A percentile compares a stretch with the other conserved stretches of the same genome.
phyloP scores from a whole-genome alignment of 495 filamentous ascomycete species.

The Polyplosphaeria fusca region DNA sequence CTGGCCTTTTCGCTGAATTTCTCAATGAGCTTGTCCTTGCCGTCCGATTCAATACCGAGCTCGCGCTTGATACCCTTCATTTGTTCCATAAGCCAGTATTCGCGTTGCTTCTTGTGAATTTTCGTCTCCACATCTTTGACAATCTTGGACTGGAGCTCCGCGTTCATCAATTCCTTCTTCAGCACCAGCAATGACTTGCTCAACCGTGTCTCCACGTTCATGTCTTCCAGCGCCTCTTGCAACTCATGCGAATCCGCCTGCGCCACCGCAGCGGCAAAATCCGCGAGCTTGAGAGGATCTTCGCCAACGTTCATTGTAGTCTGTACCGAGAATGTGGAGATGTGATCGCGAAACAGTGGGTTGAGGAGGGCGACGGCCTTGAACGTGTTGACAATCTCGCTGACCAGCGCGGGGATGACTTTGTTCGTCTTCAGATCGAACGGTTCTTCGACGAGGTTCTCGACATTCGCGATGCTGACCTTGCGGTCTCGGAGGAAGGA shows the following conservation, averaged over 20 bases:
- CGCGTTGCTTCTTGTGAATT: conserved; percentile 95
- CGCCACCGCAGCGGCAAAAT: conserved; percentile 94
- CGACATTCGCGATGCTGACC: conserved; percentile 89
- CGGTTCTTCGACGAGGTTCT: conserved; percentile 83
- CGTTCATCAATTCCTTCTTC: conserved; percentile 98
- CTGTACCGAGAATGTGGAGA: conserved; percentile 93
- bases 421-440: conserved; percentile 78
- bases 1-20: conserved; percentile 86
- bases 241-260: conserved; percentile 86
- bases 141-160: conserved; percentile 94
- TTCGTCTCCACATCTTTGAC: conserved; percentile 96
- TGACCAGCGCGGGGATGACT: conserved; percentile 83
- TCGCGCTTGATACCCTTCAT: conserved; percentile 99
- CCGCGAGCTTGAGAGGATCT: conserved; percentile 89
- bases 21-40: conserved; percentile 96
- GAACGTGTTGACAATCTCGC: conserved; percentile 97
- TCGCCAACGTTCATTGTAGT: conserved; percentile 91
- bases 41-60: conserved; percentile 92
- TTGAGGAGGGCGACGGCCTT: conserved; percentile 94
- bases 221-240: conserved; percentile 84
- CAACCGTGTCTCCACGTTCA: conserved; percentile 86
- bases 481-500: conserved; percentile 86
- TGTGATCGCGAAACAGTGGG: conserved; percentile 94
- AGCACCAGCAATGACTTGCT: conserved; percentile 85
- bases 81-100: conserved; percentile 99